Conservation (phyloP, 2,329 filamentous ascomycete species). For the Fusarium haematococcum region DNA sequence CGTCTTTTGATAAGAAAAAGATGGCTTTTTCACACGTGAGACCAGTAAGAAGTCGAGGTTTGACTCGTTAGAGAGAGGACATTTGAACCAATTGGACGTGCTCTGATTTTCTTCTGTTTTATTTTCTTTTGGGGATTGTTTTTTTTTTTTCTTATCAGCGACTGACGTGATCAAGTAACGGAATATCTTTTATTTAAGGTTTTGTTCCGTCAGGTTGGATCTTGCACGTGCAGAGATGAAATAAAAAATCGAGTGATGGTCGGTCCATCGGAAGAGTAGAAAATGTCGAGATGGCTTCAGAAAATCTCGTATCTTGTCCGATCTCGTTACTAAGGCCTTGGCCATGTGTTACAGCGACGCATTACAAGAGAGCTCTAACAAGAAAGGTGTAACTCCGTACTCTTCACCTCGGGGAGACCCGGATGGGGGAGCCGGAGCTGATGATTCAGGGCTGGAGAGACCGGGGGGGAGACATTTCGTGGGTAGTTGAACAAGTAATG, state of each 20-base stretch:
- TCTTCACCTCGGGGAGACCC: constrained; percentile 29
- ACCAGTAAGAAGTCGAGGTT: background rate
- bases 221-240: background rate
- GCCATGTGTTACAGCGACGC: constrained; percentile 23
- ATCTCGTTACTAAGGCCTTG: constrained; percentile 15
- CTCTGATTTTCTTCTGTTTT: background rate
- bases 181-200: constrained; percentile 10
- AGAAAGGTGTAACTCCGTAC: background rate
- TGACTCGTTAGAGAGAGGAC: background rate
- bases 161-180: constrained; percentile 35
- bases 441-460: constrained; percentile 30
- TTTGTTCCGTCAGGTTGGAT: background rate
- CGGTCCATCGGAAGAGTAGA: background rate
- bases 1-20: constrained; percentile 24
- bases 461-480: constrained; percentile 8
- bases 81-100: background rate
- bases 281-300: background rate
- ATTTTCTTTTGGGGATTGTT: background rate
- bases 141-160: background rate
- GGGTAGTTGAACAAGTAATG: constrained; percentile 23
- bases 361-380: background rate
- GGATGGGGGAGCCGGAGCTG: constrained; percentile 20
- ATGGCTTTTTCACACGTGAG: constrained; percentile 25
- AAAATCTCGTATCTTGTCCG: constrained; percentile 16
- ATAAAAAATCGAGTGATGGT: background rate